phyloP scores from a whole-genome alignment of 257 asterid species.

The Knoxia roxburghii region DNA sequence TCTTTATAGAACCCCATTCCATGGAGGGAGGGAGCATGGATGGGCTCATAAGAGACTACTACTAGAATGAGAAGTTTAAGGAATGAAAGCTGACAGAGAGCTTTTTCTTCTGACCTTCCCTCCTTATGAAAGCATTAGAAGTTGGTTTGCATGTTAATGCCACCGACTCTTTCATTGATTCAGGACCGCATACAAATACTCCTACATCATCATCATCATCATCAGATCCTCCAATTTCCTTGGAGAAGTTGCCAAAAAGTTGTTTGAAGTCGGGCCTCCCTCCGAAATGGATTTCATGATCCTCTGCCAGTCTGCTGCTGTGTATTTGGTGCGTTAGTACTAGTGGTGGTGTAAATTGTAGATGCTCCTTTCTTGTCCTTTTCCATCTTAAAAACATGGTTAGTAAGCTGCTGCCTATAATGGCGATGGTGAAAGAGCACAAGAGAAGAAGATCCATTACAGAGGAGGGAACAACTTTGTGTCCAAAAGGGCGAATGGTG shows the following conservation, averaged over 20 bases:
- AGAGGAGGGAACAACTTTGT: constrained; percentile 47
- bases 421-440: constrained; percentile 51
- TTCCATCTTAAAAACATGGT: constrained; percentile 44
- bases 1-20: no score
- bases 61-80: constrained; percentile 64
- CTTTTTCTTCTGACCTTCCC: constrained; percentile 29
- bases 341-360: constrained; percentile 29
- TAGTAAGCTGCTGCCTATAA: constrained; percentile 30
- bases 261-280: constrained; percentile 75
- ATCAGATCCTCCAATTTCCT: constrained; percentile 52
- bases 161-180: constrained; percentile 55
- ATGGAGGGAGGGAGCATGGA: not conserved
- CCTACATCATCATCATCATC: no score
- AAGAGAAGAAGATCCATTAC: constrained; percentile 45
- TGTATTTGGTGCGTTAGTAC: constrained; percentile 23
- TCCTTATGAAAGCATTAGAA: constrained; percentile 19
- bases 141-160: constrained; percentile 48
- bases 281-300: constrained; percentile 63
- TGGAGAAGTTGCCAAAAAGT: constrained; percentile 32
- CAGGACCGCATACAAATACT: constrained; percentile 79
- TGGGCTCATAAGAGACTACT: constrained; percentile 13
- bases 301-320: no score
- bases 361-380: constrained; percentile 32
- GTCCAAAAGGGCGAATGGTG: constrained; percentile 31
- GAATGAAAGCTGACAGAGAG: constrained; percentile 60